Conservation (phyloP, 2,329 filamentous ascomycete genomes). For the Bipolaris zeicola region DNA sequence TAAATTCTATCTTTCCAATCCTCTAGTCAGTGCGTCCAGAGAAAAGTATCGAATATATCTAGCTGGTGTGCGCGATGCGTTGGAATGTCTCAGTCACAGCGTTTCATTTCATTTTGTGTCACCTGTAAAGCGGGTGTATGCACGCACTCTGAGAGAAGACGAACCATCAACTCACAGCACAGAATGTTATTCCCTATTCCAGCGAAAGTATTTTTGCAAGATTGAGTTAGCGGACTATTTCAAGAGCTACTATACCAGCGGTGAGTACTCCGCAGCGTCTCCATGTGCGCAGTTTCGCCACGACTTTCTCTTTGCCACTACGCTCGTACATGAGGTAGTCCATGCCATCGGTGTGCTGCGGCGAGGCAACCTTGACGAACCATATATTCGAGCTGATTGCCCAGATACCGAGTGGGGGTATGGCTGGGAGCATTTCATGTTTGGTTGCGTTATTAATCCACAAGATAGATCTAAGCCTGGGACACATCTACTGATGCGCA, state of each 20-base stretch:
- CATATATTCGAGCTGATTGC: slow-evolving; percentile 30
- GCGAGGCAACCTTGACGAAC: slow-evolving; percentile 36
- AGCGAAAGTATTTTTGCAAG: slow-evolving; percentile 12
- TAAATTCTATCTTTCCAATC: slow-evolving; percentile 33
- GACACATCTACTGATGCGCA: slow-evolving; percentile 36
- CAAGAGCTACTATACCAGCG: slow-evolving; percentile 22
- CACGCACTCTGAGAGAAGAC: slow-evolving; percentile 22
- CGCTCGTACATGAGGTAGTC: slow-evolving; percentile 42
- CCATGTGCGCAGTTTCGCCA: slow-evolving; percentile 40
- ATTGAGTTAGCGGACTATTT: slow-evolving; percentile 36
- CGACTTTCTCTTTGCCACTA: slow-evolving; percentile 42
- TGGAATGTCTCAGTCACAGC: slow-evolving; percentile 36
- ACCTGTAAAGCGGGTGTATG: slow-evolving; percentile 27
- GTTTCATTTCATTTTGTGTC: slow-evolving; percentile 27
- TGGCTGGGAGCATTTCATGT: slow-evolving; percentile 48
- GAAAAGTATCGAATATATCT: slow-evolving; percentile 19
- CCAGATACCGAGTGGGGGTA: slow-evolving; percentile 41
- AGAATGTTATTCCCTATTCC: slow-evolving; percentile 23
- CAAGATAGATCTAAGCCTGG: slow-evolving; percentile 24
- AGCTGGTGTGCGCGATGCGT: slow-evolving; percentile 25
- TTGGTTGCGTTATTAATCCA: slow-evolving; percentile 42
- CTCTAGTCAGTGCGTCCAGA: slow-evolving; percentile 17
- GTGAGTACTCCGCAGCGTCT: slow-evolving; percentile 29
- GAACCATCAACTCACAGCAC: slow-evolving; percentile 10
- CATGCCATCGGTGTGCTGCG: slow-evolving; percentile 45